phyloP scores from a whole-genome alignment of 768 basidiomycete genomes.

The Auriscalpium vulgare region DNA sequence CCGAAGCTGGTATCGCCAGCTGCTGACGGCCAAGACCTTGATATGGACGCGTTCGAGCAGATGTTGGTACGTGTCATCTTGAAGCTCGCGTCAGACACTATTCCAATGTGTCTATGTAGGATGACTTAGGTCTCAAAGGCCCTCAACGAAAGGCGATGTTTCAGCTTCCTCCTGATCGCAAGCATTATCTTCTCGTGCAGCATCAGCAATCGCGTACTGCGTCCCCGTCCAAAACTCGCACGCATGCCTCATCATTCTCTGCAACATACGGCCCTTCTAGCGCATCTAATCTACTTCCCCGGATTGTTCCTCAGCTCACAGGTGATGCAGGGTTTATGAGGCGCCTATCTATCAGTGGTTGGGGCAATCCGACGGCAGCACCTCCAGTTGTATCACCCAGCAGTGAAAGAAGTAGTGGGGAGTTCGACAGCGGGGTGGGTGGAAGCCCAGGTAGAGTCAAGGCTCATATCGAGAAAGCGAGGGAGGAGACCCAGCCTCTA shows the following conservation, averaged over 20 bases:
- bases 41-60: slow-evolving; percentile 48
- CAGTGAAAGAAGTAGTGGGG: slow-evolving; percentile 30
- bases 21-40: slow-evolving; percentile 27
- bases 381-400: slow-evolving; percentile 27
- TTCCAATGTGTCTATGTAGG: slow-evolving; percentile 32
- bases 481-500: slow-evolving; percentile 22
- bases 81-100: slow-evolving; percentile 2
- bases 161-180: slow-evolving; percentile 50
- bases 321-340: slow-evolving; percentile 62
- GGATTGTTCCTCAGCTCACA: slow-evolving; percentile 67
- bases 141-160: slow-evolving; percentile 57
- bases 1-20: slow-evolving; percentile 48
- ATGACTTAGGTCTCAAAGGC: slow-evolving; percentile 68
- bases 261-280: slow-evolving; percentile 55
- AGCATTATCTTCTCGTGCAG: slow-evolving; percentile 58
- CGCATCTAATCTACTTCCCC: slow-evolving; percentile 49
- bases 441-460: neutral
- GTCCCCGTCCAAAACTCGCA: slow-evolving; percentile 23
- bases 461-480: slow-evolving; percentile 3
- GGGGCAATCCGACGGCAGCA: slow-evolving; percentile 37
- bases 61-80: slow-evolving; percentile 48
- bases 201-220: slow-evolving; percentile 34
- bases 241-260: slow-evolving; percentile 30
- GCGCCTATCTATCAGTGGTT: slow-evolving; percentile 57
- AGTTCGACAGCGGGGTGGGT: slow-evolving; percentile 22